A percentile compares a stretch with the other conserved stretches of the same genome.
phyloP scores from a whole-genome alignment of 2,329 filamentous ascomycete genomes.

The Apiospora saccharicola region DNA sequence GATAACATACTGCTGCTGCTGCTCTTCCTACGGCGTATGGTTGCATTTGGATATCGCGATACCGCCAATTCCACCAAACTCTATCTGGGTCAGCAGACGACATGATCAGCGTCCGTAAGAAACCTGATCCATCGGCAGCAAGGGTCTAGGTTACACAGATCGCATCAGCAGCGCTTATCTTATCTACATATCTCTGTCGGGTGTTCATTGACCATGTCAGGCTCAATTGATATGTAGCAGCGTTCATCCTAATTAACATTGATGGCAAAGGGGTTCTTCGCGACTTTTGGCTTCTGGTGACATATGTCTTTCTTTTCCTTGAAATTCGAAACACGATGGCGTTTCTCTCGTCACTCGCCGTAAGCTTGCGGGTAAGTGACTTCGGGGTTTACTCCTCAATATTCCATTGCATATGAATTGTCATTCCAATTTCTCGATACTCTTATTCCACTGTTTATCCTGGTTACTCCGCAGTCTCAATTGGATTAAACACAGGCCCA shows the following conservation, averaged over 20 bases:
- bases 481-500: no score
- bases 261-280: background rate
- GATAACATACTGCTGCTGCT: background rate
- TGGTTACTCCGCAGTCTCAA: no score
- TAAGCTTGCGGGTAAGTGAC: background rate
- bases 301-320: background rate
- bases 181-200: background rate
- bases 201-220: fast-evolving
- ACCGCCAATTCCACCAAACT: background rate
- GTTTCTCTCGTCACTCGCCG: background rate
- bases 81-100: background rate
- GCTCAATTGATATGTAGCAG: background rate
- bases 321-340: background rate
- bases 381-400: no score
- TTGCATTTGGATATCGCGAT: no score
- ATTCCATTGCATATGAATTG: no score
- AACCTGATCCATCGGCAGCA: background rate
- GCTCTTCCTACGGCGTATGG: background rate
- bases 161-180: background rate
- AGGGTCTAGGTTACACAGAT: background rate
- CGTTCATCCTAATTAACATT: background rate
- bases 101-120: background rate
- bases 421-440: no score
- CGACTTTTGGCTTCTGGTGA: no score
- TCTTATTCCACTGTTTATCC: no score